These are phyloP conservation scores for Phytophthora sojae DNA, from an alignment of 352 stramenopile species.

Conservation along the genomic window DNA sequence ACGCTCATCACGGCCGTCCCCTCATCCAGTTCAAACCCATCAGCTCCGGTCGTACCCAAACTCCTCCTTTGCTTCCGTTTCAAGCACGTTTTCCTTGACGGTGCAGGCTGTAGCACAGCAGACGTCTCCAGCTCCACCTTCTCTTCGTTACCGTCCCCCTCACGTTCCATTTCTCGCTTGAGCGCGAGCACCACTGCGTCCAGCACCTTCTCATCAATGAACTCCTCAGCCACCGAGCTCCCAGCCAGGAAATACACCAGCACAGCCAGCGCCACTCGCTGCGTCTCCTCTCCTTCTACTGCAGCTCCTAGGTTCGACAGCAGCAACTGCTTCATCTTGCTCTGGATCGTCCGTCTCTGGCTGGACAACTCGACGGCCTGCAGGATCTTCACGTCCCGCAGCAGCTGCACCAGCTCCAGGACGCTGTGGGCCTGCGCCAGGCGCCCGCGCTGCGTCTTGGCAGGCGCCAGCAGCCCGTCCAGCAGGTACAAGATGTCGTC, in stretches of 20 bases:
- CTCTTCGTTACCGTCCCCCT: slow-evolving; percentile 28
- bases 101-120: background rate
- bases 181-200: slow-evolving; percentile 39
- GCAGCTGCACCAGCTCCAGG: slow-evolving; percentile 47
- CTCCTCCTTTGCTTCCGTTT: slow-evolving; percentile 50
- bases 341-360: slow-evolving; percentile 24
- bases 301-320: slow-evolving; percentile 16
- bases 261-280: slow-evolving; percentile 38
- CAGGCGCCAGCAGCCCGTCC: slow-evolving; percentile 49
- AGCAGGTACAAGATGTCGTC: slow-evolving; percentile 72
- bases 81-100: slow-evolving; percentile 53
- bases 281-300: slow-evolving; percentile 3
- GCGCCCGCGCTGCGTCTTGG: slow-evolving; percentile 3
- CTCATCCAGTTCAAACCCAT: background rate
- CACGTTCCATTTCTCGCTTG: slow-evolving; percentile 20
- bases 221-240: slow-evolving; percentile 40
- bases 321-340: slow-evolving; percentile 48
- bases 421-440: slow-evolving; percentile 38
- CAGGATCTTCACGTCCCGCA: slow-evolving; percentile 45
- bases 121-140: slow-evolving; percentile 28
- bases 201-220: slow-evolving; percentile 45
- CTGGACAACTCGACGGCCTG: slow-evolving; percentile 45
- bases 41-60: background rate
- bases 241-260: slow-evolving; percentile 52
- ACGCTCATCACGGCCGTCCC: background rate